Base-by-base conservation (phyloP, 768 basidiomycete species). In the Termitomyces sp. region DNA sequence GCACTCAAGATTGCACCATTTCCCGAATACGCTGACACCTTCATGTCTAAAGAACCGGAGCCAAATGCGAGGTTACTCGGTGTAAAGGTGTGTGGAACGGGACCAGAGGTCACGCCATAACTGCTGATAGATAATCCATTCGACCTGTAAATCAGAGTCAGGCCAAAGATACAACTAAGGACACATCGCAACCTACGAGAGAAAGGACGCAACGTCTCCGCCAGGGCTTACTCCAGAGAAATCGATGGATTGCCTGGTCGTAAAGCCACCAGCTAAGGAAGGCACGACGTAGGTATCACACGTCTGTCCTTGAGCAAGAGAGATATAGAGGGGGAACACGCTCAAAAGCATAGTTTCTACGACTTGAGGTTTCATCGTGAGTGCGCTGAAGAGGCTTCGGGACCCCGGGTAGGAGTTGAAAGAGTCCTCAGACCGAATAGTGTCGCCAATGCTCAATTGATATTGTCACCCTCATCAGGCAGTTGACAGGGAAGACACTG, bases 21-120 rank as follows among this genome's bases (percentile, higher is more conserved):
- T 3, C 72, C 71, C 12, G 67, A 45, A 60, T 72, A 75, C 7
- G 67, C 68, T 27, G 65, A 69, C 13, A 75, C 73, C 61, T 72
- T 72, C 55, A 75, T 64, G 48, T 72, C 66, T 8, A 75, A 64
- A 1, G 69, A 66, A 6, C 72, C 74, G 18, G 67, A 65, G 18
- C 69, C 70, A 37, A 74, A 63, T 16, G 61, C 65, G n/a, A 74
- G 65, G 59, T 74, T 73, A 6, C 54, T 61, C 11, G 70, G 69
- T 9, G 64, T 59, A 55, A 72, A 74, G 3, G 61, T 63, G 52
- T 66, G 70, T 6, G 66, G 60, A 9, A 71, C 44, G 12, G 69
- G 69, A 18, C 50, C 61, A n/a, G 52, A 45, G 15, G 61, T 55
- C 22, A 69, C 49, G 9, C 52, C 36, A 47, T 72, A 71, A 49